Evolutionary conservation across 176 grass and related monocot species (phyloP), one percentile per base, ranked within the genome.

Genomic region (Musa beccarii): DNA sequence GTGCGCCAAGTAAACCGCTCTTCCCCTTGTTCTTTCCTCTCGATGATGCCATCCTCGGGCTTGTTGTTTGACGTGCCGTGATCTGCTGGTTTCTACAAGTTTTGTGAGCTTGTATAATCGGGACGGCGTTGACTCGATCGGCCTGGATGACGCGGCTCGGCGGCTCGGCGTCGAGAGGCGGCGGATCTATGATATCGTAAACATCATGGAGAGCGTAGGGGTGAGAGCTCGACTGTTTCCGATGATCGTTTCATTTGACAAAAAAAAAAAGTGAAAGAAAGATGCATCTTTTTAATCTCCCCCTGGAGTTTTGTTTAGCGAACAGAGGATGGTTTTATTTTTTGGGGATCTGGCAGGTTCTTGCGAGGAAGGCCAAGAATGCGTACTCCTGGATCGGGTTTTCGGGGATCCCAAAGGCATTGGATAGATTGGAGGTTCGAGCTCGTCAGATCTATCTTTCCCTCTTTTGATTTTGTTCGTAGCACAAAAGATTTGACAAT

Each of bases 121-220:
- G 75, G 90, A 86, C 0, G 83, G 85, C 75, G 88, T 89, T 25
- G 90, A 93, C 17, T 72, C 78, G 49, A 82, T 98, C 68, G 82
- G 84, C 79, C 84, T 98, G 59, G 90, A 98, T 56, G 90, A 91
- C 59, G 86, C 90, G 11, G 90, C 95, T 6, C 83, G 71, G 80
- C 71, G 88, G 59, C 86, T 98, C 11, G 84, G 86, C 72, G 90
- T 98, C n/a, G 95, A 98, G 82, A 85, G 95, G 75, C 84, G 95
- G 65, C 88, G 88, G 88, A 94, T 98, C 90, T 98, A 98, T 69
- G 88, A 98, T 76, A 98, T 98, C n/a, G 95, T 98, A 74, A 98
- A 94, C 15, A 88, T 98, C 11, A 83, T 98, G 53, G 95, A 93
- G 82, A 98, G 88, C 69, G 76, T 98, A n/a, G 95, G 90, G 95